Evolutionary conservation across 768 basidiomycete genomes (phyloP).

Genomic region (Leccinum rimulosum): DNA sequence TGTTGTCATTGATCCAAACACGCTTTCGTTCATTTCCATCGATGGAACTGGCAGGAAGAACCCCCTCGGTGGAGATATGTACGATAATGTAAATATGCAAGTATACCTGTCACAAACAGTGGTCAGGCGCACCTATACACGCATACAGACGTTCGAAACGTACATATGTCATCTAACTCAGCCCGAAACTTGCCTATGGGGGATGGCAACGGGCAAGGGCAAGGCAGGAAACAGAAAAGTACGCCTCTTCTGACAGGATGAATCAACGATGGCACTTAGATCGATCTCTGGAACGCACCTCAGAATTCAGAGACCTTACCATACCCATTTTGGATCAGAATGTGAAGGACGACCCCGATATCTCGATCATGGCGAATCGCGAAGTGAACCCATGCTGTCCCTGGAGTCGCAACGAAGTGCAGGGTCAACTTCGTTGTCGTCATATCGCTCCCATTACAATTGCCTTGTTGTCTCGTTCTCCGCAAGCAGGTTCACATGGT

Average conservation of each 20-base stretch:
- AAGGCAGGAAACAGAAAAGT: neutral
- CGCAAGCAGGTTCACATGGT: neutral
- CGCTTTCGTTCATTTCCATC: neutral
- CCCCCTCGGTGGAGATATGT: neutral
- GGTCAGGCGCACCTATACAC: neutral
- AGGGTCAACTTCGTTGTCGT: neutral
- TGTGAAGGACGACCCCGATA: neutral
- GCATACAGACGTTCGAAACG: neutral
- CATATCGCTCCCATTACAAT: neutral
- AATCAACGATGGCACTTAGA: neutral
- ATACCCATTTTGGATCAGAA: neutral
- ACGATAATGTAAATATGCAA: neutral
- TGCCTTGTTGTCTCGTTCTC: neutral
- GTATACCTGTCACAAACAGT: neutral
- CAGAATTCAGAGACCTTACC: neutral
- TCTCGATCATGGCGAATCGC: neutral
- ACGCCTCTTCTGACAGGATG: neutral
- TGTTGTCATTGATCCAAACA: neutral
- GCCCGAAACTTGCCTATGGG: neutral
- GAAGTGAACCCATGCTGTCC: neutral
- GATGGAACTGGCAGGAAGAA: neutral
- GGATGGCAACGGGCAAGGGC: neutral
- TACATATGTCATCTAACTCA: neutral
- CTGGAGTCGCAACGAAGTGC: neutral
- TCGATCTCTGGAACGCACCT: neutral